A percentile compares a stretch with the other conserved stretches of the same genome.
These are phyloP conservation scores for Asterionellopsis glacialis DNA, from an alignment of 108 stramenopile genomes.

Conservation along the genomic window DNA sequence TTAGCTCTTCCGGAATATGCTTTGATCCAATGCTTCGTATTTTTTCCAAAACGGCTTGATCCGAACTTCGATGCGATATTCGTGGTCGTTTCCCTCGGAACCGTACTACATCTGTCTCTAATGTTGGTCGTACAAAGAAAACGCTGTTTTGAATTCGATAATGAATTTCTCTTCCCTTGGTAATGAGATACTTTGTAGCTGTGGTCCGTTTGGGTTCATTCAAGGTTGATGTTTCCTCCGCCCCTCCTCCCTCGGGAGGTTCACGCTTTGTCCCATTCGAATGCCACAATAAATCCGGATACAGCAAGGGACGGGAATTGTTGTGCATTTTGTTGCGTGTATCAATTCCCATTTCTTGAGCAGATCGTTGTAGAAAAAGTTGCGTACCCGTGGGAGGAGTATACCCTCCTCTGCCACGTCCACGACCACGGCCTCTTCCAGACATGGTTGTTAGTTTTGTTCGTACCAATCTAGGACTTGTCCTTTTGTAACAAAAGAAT, in stretches of 20 bases:
- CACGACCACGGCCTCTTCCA: constrained; percentile 29
- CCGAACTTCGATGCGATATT: too few species aligned
- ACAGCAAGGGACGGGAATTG: constrained; percentile 36
- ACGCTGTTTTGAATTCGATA: constrained; percentile 55
- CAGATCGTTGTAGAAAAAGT: constrained; percentile 56
- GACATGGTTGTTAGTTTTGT: too few species aligned
- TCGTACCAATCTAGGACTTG: too few species aligned
- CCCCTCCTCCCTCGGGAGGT: neutral
- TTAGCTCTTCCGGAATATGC: too few species aligned
- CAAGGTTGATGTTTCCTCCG: neutral
- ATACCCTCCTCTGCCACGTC: constrained; percentile 36
- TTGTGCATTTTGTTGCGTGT: constrained; percentile 39
- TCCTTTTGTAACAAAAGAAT: too few species aligned
- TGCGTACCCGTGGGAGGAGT: constrained; percentile 46
- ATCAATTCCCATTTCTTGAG: constrained; percentile 67
- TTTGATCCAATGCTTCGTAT: too few species aligned
- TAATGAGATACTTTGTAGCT: constrained; percentile 41
- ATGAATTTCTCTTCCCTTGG: constrained; percentile 60
- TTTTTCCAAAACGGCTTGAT: too few species aligned
- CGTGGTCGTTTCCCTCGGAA: constrained; percentile 31
- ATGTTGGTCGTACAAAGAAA: constrained; percentile 47
- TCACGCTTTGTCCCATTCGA: constrained; percentile 27
- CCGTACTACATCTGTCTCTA: constrained; percentile 57
- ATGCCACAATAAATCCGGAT: constrained; percentile 57
- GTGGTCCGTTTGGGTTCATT: constrained; percentile 27